phyloP scores from a whole-genome alignment of 768 basidiomycete species.

The Coprinellus micaceus region DNA sequence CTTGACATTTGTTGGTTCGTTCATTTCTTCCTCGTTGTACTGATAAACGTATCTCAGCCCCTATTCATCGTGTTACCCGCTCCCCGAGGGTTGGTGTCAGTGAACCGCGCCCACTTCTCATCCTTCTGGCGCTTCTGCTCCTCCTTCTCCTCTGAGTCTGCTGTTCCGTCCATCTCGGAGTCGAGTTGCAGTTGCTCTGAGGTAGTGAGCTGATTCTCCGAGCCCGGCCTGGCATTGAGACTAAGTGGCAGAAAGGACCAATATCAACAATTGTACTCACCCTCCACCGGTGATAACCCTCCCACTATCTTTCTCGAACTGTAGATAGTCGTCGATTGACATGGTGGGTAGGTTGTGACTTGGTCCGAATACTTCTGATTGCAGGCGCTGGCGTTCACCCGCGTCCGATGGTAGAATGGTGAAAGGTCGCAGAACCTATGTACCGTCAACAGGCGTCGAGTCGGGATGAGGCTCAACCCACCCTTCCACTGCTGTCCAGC shows the following conservation, averaged over 20 bases:
- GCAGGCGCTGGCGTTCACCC: constrained; percentile 66
- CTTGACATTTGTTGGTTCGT: constrained; percentile 11
- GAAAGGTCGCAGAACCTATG: constrained; percentile 84
- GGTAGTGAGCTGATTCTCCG: constrained; percentile 62
- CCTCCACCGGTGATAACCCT: constrained; percentile 88
- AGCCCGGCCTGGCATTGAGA: constrained; percentile 49
- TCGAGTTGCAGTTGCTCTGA: constrained; percentile 77
- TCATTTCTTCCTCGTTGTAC: constrained; percentile 5
- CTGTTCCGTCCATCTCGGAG: constrained; percentile 81
- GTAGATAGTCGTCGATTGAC: constrained; percentile 92
- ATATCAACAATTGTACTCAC: constrained; percentile 44
- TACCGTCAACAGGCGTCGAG: background rate
- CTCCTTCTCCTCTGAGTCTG: constrained; percentile 57
- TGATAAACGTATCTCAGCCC: constrained; percentile 46
- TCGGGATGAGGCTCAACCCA: constrained; percentile 25
- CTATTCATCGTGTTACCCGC: constrained; percentile 98
- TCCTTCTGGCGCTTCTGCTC: constrained; percentile 82
- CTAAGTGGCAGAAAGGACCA: constrained; percentile 2
- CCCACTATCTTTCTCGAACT: constrained; percentile 78
- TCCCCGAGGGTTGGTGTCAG: constrained; percentile 81
- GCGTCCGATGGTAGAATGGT: constrained; percentile 79
- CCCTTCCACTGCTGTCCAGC: constrained; percentile 75
- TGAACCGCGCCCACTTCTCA: constrained; percentile 88
- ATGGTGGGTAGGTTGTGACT: constrained; percentile 87
- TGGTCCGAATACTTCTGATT: constrained; percentile 79